phyloP scores from a whole-genome alignment of 176 grass and related monocot species.

The Eragrostis curvula region DNA sequence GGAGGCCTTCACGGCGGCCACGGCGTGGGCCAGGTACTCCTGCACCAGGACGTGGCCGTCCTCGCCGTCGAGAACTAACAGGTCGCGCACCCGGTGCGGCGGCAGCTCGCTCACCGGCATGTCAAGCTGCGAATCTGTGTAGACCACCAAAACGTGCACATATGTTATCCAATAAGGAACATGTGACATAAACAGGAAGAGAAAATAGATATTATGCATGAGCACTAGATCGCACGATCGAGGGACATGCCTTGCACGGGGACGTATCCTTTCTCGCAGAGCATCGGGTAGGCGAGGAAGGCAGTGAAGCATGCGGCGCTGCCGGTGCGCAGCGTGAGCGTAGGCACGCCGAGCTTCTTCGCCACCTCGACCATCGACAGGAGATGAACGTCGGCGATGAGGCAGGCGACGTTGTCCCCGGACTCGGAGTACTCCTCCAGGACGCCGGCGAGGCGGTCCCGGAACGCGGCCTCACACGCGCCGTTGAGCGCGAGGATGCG shows the following conservation, averaged over 20 bases:
- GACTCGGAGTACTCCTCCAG: not conserved
- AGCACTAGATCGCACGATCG: too few relatives aligned
- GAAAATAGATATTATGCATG: too few relatives aligned
- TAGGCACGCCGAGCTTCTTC: not conserved
- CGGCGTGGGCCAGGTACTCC: not conserved
- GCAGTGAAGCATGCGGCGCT: not conserved
- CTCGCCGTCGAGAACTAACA: not conserved
- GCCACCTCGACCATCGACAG: not conserved
- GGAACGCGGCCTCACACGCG: not conserved
- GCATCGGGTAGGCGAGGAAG: not conserved
- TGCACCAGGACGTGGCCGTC: not conserved
- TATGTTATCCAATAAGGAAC: too few relatives aligned
- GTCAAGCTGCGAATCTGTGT: not conserved
- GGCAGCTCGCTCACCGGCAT: constrained; percentile 31
- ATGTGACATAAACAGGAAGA: not conserved
- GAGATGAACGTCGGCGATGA: not conserved
- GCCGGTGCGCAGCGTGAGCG: not conserved
- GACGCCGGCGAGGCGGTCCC: not conserved
- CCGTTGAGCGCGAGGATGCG: not conserved
- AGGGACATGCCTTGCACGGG: not conserved
- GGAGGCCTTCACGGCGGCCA: constrained; percentile 17
- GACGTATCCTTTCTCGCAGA: not conserved
- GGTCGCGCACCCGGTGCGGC: constrained; percentile 50
- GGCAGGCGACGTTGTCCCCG: not conserved
- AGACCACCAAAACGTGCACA: not conserved